Evolutionary conservation across 345 rosid species (phyloP), one percentile per base, ranked within the genome.

Genomic region (Salix viminalis): DNA sequence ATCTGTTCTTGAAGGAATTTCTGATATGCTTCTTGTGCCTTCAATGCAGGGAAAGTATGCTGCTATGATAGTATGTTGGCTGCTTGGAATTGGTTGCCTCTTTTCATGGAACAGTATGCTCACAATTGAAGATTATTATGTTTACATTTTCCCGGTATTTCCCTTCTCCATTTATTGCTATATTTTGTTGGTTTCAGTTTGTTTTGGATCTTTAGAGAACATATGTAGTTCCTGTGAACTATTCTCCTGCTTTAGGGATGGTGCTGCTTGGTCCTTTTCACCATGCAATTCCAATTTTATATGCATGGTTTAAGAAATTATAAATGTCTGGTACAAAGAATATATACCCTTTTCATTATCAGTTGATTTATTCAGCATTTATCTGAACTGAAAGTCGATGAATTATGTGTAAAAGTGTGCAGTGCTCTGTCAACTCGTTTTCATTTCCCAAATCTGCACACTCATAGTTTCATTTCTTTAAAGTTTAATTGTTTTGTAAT

Each of bases 21-120:
- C 44, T 74, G 28, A 37, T 34, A 16, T 42, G 6, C 14, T 8
- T 72, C 14, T 11, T 72, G 79, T 70, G 28, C 9, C 69, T 65
- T 12, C 14, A 10, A 18, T 2, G 19, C 74, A 93, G 97, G 98
- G 97, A 3, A 94, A 86, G 82, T 79, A 70, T 79, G 69, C 76
- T n/a, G 97, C 97, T 19, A 77, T 88, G 69, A 61, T 75, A 19
- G 87, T 90, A n/a, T 91, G 97, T 81, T 92, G 94, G 89, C 80
- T 91, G 75, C 92, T 94, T 0, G 98, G 97, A 42, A 60, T 84
- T 46, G 97, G 97, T n/a, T 87, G 89, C 80, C 94, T 94, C 39
- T 79, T 92, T 73, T 76, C 98, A 26, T 92, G 98, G 95, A 90
- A 92, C 79, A 90, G 97, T 77, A 89, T 91, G 95, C 75, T 94